Base-by-base conservation (phyloP, 192 early-diverging fungal genomes). In the Funneliformis geosporum region DNA sequence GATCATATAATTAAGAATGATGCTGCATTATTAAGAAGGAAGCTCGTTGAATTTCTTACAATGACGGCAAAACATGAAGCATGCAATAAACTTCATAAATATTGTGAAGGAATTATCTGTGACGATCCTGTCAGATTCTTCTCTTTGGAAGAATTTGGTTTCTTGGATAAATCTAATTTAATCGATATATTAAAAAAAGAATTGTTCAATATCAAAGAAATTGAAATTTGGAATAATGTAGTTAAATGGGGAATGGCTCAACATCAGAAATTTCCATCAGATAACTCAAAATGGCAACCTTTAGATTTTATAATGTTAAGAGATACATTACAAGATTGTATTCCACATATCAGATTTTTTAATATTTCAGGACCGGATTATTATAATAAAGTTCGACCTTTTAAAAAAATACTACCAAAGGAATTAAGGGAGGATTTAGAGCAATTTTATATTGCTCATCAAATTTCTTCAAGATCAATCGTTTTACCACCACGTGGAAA, bases 171-270 rank as follows among this genome's bases (percentile, higher is more conserved):
- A 42, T 11, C 55, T 59, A 44, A 38, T 8, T 25, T 79, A 33
- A 42, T 69, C 14, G 18, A 60, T 60, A 18, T 79, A 28, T 59
- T 79, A n/a, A 68, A 70, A 42, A 42, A 62, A 60, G 64, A 66
- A 60, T 33, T 39, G 4, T 70, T 79, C 5, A 62, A 65, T 16
- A 79, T 79, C 27, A 47, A 79, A 44, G 77, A 79, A 60, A 79
- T 61, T 59, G 77, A 79, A 33, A n/a, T 79, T 40, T 79, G 77
- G 77, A 67, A 79, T 40, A 16, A 69, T 27, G 44, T 79, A 9
- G 60, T 70, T 60, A 47, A 39, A 42, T 79, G 77, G 77, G 77
- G 77, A 60, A 69, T 14, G n/a, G 66, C 77, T 55, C 65, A 79
- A 40, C 23, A 64, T 27, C 66, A 21, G 12, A 8, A 70, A 25